Conservation (phyloP, 2,329 filamentous ascomycete genomes). For the Monosporascus sp. region DNA sequence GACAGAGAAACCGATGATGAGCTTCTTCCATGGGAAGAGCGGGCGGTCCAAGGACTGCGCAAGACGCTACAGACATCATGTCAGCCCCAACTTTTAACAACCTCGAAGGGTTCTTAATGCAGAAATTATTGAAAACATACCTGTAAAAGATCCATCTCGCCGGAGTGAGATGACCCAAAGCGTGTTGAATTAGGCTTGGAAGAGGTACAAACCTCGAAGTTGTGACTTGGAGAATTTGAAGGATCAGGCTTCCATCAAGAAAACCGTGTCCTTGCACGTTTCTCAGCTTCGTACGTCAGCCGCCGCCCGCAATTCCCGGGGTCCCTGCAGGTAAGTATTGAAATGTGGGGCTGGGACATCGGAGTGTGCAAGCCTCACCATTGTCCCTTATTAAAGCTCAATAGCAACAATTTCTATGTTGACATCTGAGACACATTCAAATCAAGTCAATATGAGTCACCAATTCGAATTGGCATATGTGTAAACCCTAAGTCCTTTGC, state of each 20-base stretch:
- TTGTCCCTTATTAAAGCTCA: not conserved
- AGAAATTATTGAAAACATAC: slow-evolving; percentile 19
- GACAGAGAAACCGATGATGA: slow-evolving; percentile 90
- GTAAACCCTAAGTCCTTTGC: too few relatives aligned
- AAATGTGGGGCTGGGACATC: not conserved
- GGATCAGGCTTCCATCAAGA: slow-evolving; percentile 5
- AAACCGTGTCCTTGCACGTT: slow-evolving; percentile 18
- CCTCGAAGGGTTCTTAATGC: not conserved
- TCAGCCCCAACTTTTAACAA: slow-evolving; percentile 9
- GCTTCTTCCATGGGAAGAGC: slow-evolving; percentile 93
- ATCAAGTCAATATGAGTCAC: too few relatives aligned
- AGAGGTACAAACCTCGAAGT: not conserved
- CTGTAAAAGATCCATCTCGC: slow-evolving; percentile 30
- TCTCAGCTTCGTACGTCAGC: not conserved
- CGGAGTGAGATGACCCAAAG: slow-evolving; percentile 3
- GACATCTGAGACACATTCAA: too few relatives aligned
- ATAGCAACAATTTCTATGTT: not conserved
- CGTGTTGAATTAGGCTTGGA: slow-evolving; percentile 4
- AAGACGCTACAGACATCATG: slow-evolving; percentile 49
- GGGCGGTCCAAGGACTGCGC: slow-evolving; percentile 85
- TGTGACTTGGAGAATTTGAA: not conserved
- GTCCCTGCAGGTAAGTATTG: not conserved
- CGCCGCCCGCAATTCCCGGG: not conserved
- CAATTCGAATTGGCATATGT: too few relatives aligned
- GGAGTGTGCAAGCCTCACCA: too few relatives aligned